Evolutionary conservation across 1,139 yeast genomes (phyloP).

Genomic region (Yamadazyma diospyri): DNA sequence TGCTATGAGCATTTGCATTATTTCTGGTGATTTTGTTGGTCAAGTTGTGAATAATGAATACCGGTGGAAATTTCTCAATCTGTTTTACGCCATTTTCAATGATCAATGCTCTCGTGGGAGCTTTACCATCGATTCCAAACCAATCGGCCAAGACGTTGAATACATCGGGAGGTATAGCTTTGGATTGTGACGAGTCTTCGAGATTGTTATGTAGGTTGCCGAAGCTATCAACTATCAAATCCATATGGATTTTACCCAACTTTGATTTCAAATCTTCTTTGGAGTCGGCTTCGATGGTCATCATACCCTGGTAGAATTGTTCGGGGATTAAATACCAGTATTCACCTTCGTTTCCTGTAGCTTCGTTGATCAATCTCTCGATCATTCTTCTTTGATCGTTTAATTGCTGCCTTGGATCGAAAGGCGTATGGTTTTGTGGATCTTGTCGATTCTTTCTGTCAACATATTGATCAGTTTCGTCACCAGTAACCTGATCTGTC

Average conservation of each 20-base stretch:
- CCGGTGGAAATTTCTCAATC: slow-evolving; percentile 54
- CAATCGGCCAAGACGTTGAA: slow-evolving; percentile 45
- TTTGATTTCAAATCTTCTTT: slow-evolving; percentile 22
- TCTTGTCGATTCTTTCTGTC: slow-evolving; percentile 1
- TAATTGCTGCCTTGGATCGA: slow-evolving; percentile 6
- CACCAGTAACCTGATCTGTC: too few relatives aligned
- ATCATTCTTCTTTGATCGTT: slow-evolving; percentile 21
- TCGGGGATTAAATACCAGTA: slow-evolving; percentile 36
- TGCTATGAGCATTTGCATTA: slow-evolving; percentile 6
- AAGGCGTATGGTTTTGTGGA: not conserved
- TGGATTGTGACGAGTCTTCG: slow-evolving; percentile 27
- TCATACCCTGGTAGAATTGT: slow-evolving; percentile 24
- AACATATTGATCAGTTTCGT: not conserved
- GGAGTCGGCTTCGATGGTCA: slow-evolving; percentile 22
- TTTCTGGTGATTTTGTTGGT: slow-evolving; percentile 8
- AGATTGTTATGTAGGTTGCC: slow-evolving; percentile 32
- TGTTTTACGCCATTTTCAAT: slow-evolving; percentile 32
- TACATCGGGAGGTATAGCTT: slow-evolving; percentile 35
- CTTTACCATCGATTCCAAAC: slow-evolving; percentile 50
- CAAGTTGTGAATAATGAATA: slow-evolving; percentile 50
- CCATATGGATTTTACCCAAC: slow-evolving; percentile 35
- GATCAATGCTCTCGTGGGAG: slow-evolving; percentile 46
- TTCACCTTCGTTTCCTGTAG: slow-evolving; percentile 31
- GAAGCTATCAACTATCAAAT: slow-evolving; percentile 25
- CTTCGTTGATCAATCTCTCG: slow-evolving; percentile 18